Evolutionary conservation across 1,284 basidiomycete species (phyloP).

Genomic region (Phellopilus nigrolimitatus): DNA sequence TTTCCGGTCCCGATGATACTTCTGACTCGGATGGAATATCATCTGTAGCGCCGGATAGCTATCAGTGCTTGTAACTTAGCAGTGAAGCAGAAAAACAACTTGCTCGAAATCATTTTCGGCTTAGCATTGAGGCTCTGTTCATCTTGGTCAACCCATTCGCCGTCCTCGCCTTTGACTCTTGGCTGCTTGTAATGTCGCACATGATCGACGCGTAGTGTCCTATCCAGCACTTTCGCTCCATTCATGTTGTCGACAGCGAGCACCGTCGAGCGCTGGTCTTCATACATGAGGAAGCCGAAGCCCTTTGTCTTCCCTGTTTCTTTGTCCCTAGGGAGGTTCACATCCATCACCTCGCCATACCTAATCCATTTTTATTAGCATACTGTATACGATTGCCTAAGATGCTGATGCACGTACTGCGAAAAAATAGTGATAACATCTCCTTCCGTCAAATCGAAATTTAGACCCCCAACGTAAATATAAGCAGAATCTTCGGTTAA

Average conservation of each 20-base stretch:
- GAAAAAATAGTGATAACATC: slow-evolving; percentile 98
- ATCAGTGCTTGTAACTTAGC: not conserved
- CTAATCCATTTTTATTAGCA: slow-evolving; percentile 35
- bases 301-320: slow-evolving; percentile 85
- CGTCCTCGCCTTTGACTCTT: slow-evolving; percentile 76
- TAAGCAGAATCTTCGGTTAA: slow-evolving; percentile 80
- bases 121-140: slow-evolving; percentile 82
- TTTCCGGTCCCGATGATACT: slow-evolving; percentile 60
- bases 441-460: slow-evolving; percentile 89
- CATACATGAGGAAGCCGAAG: slow-evolving; percentile 98
- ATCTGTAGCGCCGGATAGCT: slow-evolving; percentile 55
- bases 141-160: slow-evolving; percentile 84
- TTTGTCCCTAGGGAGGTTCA: slow-evolving; percentile 92
- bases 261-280: slow-evolving; percentile 94
- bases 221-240: slow-evolving; percentile 84
- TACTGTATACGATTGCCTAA: slow-evolving; percentile 24
- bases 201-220: slow-evolving; percentile 90
- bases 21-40: slow-evolving; percentile 58
- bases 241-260: slow-evolving; percentile 99
- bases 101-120: slow-evolving; percentile 67
- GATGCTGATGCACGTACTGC: slow-evolving; percentile 59
- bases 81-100: slow-evolving; percentile 33
- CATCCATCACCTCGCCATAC: slow-evolving; percentile 93
- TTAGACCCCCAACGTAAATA: slow-evolving; percentile 86
- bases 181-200: slow-evolving; percentile 92